Base-by-base conservation (phyloP, 2,329 filamentous ascomycete genomes). In the Beauveria brongniartii region DNA sequence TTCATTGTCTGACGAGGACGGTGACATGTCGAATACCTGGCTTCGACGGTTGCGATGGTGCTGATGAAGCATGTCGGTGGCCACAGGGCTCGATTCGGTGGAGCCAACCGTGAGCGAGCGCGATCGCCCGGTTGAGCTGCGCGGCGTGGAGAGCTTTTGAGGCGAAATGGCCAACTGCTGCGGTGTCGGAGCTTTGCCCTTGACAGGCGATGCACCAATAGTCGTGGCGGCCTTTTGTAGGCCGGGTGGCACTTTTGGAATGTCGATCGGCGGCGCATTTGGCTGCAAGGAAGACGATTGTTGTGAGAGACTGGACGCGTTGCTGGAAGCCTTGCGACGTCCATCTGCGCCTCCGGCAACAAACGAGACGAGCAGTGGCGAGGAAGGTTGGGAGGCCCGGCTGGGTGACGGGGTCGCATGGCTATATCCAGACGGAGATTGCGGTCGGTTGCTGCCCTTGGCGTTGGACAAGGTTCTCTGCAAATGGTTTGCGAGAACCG, bases 1-100 rank as follows among this genome's bases (percentile, higher is more conserved):
- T 74, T 99, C 94, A 63, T 96, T 99, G 70, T 99, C 94, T 0
- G 94, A 99, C 0, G 93, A 97, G 0, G 94, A 97, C 3, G 94
- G 94, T 2, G 94, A 99, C 75, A 97, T 89, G 71, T 97, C 93
- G 67, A 97, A 91, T 2, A 97, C 89, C 69, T 97, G 94, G 71
- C 93, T 97, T 67, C 92, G 85, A 44, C 94, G 87, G 72, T 97
- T 97, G 68, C 92, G 87, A 69, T 97, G 92, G 55, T 87, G 84
- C 9, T 83, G 79, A 48, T 88, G 84, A 59, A 90, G 81, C 56
- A 89, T 83, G 59, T 89, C 85, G 2, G 87, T 80, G 8, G 84
- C 77, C 18, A 91, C 82, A 7, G 88, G 83, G 65, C 94, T 95
- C 30, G 90, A 91, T 68, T 97, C 94, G 72, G 96, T 91, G 14